Evolutionary conservation across 2,329 filamentous ascomycete species (phyloP), one percentile per base, ranked within the genome.

Genomic region (Samsoniella hepiali): DNA sequence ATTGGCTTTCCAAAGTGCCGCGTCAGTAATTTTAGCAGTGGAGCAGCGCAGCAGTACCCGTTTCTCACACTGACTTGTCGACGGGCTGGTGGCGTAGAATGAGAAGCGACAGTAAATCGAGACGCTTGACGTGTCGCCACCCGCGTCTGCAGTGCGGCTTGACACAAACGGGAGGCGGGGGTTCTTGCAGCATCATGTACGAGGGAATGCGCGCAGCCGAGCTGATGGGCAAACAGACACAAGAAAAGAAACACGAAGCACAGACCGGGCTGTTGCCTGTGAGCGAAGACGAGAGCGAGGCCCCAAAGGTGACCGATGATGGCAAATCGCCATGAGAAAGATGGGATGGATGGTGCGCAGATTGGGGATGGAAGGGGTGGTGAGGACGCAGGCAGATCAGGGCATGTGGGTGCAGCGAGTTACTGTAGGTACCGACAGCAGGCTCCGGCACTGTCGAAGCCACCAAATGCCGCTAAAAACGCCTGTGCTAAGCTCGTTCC

Each of bases 111-210:
- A 49, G 45, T 31, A 22, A 49, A 31, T 49, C 45, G 45, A 36
- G 44, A 58, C 32, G 56, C 56, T 27, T n/a, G n/a, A n/a, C n/a
- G n/a, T n/a, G 56, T 38, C 44, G 56, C 42, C n/a, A 36, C 44
- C 38, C 31, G 44, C 31, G 44, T 11, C 31, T 49, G 44, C 56
- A 17, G 42, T 47, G 31, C 44, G 56, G 22, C 17, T 58, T 49
- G 55, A 45, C 55, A 57, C 55, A 57, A 57, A 50, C 27, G 44
- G 32, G 44, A 44, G 11, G 34, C 34, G 44, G n/a, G n/a, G 44
- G 44, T 4, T 6, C 3, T n/a, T 50, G 57, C 57, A 59, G 15
- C 32, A 50, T 51, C 34, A 31, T 59, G 57, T 51, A 31, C 29
- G 45, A 34, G 44, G 44, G 34, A 49, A 59, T 50, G 57, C 45